A percentile compares a stretch with the other conserved stretches of the same genome.
phyloP scores from a whole-genome alignment of 441 rosid genomes.

The Populus hybrid region DNA sequence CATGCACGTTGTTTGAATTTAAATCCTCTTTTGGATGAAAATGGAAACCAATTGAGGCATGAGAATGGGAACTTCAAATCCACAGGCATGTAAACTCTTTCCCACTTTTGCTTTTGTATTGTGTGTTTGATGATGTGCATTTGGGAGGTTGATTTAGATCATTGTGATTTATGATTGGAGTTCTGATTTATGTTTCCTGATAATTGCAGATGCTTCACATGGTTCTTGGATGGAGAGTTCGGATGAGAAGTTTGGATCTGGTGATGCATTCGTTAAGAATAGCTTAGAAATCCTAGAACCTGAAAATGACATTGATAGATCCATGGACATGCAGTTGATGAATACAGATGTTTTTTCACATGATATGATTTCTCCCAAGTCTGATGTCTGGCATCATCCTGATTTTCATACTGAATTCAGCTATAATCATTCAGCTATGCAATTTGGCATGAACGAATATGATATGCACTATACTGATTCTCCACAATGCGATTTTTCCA shows the following conservation, averaged over 20 bases:
- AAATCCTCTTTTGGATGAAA: conserved; percentile 19
- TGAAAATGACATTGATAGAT: conserved; percentile 23
- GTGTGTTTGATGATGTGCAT: background rate
- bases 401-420: conserved; percentile 32
- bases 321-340: conserved; percentile 17
- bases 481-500: conserved; percentile 8
- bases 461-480: conserved; percentile 30
- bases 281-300: conserved; percentile 27
- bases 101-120: background rate
- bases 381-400: conserved; percentile 39
- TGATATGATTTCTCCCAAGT: conserved; percentile 29
- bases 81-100: conserved; percentile 27
- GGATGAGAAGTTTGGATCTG: conserved; percentile 16
- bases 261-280: conserved; percentile 20
- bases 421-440: conserved; percentile 29
- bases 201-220: conserved; percentile 40
- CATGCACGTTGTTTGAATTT: conserved; percentile 25
- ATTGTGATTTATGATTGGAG: conserved; percentile 6
- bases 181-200: conserved; percentile 26
- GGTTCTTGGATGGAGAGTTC: conserved; percentile 25
- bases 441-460: conserved; percentile 29
- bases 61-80: conserved; percentile 24
- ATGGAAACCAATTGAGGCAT: conserved; percentile 27
- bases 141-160: conserved; percentile 3
- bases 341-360: conserved; percentile 30